phyloP scores from a whole-genome alignment of 176 grass and related monocot genomes.

The Rhynchospora breviuscula region DNA sequence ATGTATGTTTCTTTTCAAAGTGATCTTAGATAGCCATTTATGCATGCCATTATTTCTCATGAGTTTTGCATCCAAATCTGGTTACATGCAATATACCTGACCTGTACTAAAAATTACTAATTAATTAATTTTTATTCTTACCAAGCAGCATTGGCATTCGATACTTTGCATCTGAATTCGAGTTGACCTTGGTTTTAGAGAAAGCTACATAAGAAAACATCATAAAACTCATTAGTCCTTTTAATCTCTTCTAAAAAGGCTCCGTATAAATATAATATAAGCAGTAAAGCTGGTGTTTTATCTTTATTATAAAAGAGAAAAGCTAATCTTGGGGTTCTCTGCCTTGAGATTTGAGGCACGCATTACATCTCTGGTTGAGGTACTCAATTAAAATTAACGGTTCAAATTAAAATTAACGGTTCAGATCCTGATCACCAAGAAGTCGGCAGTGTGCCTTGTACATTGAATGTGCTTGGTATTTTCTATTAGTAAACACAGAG shows the following conservation, averaged over 20 bases:
- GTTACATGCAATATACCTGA: constrained; percentile 1
- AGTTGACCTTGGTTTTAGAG: constrained; percentile 12
- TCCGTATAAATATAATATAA: not conserved
- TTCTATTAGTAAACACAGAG: too few species aligned
- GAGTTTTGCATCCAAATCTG: not conserved
- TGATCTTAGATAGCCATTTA: not conserved
- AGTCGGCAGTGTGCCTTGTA: too few species aligned
- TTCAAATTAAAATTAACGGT: too few species aligned
- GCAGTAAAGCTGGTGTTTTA: constrained; percentile 6
- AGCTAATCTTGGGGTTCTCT: constrained; percentile 9
- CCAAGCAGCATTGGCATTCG: not conserved
- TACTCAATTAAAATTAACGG: too few species aligned
- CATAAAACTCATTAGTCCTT: not conserved
- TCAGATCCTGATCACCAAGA: too few species aligned
- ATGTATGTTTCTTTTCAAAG: not conserved
- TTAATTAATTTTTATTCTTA: constrained; percentile 9
- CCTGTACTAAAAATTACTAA: constrained; percentile 2
- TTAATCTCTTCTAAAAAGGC: not conserved
- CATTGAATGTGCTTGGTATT: too few species aligned
- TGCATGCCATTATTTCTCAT: not conserved
- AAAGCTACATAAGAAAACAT: constrained; percentile 9
- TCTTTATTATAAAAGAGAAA: not conserved
- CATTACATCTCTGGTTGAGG: not conserved
- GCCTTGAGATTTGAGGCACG: constrained; percentile 14
- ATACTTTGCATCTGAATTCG: constrained; percentile 16